Evolutionary conservation across 257 asterid genomes (phyloP), one percentile per base, ranked within the genome.

Genomic region (Solanum sitiens): DNA sequence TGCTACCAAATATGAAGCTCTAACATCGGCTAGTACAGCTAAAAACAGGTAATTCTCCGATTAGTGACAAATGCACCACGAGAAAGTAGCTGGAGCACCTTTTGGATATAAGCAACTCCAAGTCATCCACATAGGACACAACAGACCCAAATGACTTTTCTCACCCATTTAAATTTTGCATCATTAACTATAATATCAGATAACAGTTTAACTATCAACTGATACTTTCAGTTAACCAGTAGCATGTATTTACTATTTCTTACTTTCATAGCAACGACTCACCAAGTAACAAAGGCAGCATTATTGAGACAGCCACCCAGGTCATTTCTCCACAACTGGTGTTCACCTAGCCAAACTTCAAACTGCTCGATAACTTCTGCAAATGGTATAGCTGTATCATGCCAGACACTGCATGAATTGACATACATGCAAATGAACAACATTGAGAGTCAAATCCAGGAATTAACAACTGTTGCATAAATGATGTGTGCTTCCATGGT

Each of bases 281-380:
- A 97, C 99, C 99, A 96, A 85, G 98, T 97, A 65, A 97, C 96
- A 91, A 97, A 97, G 89, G 99, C 99, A 59, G 99, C 98, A 80
- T 89, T 87, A 84, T 92, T 89, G 44, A 97, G 93, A 87, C 35
- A 87, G 42, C 95, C 95, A 83, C 88, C 94, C 73, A 88, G 80
- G 53, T 89, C 92, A 91, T 93, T 91, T 85, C 88, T 89, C 95
- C 93, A 91, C 83, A 93, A 63, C 33, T 87, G 90, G 87, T 85
- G 93, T 63, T 86, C 82, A 82, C 87, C 87, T 82, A 97, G 90
- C 99, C 99, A 97, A 74, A 84, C 89, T 87, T 97, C 99, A 83
- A 97, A 97, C 83, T 95, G 94, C 89, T 93, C 92, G 86, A 96
- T 93, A 89, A 96, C 99, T 75, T 97, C 95, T 9, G 75, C 87